These are phyloP conservation scores for Boletales sp. DNA, from an alignment of 768 basidiomycete genomes.

Conservation along the genomic window DNA sequence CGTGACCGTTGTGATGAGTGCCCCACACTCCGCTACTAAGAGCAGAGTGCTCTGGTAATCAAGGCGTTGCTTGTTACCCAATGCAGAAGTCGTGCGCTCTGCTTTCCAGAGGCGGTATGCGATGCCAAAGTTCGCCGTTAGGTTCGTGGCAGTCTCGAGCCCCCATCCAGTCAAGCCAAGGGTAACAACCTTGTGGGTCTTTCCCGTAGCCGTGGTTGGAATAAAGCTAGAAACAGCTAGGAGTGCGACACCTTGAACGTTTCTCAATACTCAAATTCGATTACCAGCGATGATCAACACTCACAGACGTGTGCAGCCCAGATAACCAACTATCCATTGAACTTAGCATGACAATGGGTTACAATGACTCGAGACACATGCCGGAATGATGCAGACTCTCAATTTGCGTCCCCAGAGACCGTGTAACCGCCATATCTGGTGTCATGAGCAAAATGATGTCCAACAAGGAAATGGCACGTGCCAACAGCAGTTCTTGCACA, in stretches of 20 bases:
- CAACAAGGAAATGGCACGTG: background rate
- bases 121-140: slow-evolving; percentile 17
- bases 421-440: slow-evolving; percentile 23
- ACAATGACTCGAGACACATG: background rate
- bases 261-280: too few species aligned
- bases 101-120: slow-evolving; percentile 17
- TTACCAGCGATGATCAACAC: background rate
- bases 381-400: slow-evolving; percentile 13
- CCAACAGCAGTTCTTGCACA: slow-evolving; percentile 18
- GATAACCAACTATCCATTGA: slow-evolving; percentile 7
- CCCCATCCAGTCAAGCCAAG: slow-evolving; percentile 19
- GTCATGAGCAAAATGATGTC: background rate
- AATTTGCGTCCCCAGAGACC: slow-evolving; percentile 11
- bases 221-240: slow-evolving; percentile 16
- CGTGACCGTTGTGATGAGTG: slow-evolving; percentile 18
- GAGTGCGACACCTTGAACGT: slow-evolving; percentile 8
- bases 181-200: background rate
- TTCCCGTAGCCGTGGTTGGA: slow-evolving; percentile 3
- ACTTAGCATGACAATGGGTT: background rate
- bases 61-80: slow-evolving; percentile 1
- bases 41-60: slow-evolving; percentile 11
- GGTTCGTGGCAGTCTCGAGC: slow-evolving; percentile 14
- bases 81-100: background rate
- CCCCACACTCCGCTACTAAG: slow-evolving; percentile 19
- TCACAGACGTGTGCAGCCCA: slow-evolving; percentile 18